Conservation (phyloP, 768 basidiomycete species). For the Sutorius australiensis region DNA sequence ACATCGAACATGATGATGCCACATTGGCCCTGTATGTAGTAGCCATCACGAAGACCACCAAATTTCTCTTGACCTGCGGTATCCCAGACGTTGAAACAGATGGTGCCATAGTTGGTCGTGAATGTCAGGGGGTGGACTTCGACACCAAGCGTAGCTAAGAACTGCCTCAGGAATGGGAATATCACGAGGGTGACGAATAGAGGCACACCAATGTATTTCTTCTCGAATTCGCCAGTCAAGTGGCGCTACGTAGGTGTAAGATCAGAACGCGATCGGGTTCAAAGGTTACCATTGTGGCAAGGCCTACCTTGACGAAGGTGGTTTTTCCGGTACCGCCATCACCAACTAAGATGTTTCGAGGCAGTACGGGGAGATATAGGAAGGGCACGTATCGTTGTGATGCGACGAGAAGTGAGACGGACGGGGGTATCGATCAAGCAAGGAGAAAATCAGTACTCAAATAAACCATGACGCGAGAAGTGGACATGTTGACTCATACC, state of each 20-base stretch:
- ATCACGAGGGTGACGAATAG: constrained; percentile 8
- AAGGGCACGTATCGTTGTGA: constrained; percentile 7
- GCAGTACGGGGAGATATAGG: not conserved
- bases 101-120: constrained; percentile 97
- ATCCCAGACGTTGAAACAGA: constrained; percentile 99
- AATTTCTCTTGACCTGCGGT: constrained; percentile 99
- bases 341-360: constrained; percentile 55
- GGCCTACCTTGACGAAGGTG: constrained; percentile 89
- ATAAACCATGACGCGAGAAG: constrained; percentile 4
- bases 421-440: constrained; percentile 52
- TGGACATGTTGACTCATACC: constrained; percentile 50
- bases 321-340: constrained; percentile 98
- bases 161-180: constrained; percentile 11
- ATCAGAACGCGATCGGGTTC: constrained; percentile 57
- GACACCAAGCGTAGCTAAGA: constrained; percentile 93
- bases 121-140: constrained; percentile 97
- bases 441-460: constrained; percentile 22
- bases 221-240: constrained; percentile 99
- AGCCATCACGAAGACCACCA: constrained; percentile 95
- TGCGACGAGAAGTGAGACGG: constrained; percentile 9
- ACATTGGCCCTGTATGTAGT: constrained; percentile 97
- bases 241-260: constrained; percentile 63
- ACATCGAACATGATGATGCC: constrained; percentile 99
- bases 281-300: constrained; percentile 25
- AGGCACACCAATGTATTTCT: constrained; percentile 94